Evolutionary conservation across 1,284 basidiomycete species (phyloP), one percentile per base, ranked within the genome.

Genomic region (Ganoderma leucocontextum): DNA sequence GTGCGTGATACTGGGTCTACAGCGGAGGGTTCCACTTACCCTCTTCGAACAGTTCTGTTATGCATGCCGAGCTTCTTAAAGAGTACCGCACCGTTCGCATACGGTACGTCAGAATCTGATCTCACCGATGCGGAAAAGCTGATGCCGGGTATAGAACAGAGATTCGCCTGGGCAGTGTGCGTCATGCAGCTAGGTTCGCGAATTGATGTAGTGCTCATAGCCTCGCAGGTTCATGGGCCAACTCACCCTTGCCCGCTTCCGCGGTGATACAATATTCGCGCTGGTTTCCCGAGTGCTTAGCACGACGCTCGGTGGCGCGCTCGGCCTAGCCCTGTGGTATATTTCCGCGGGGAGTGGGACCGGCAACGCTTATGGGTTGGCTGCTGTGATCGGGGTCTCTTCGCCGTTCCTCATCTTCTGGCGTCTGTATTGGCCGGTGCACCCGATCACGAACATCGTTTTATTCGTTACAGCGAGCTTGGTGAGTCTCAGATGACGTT

Each of bases 311-410:
- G 94, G 94, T 9, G 89, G 90, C 2, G 67, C 91, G 1, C 77
- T 89, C 7, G 95, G 94, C 1, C 85, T 91, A 72, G 80, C 86
- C 1, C 84, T 94, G 73, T 94, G 92, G 93, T 92, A 95, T 75
- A 89, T 93, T 38, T 92, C 92, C 5, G 81, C 87, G 3, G 92
- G 92, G 0, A 80, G 78, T 4, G 90, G 91, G 0, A 72, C 74
- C 15, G 94, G 93, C 1, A 95, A 89, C 75, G 78, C 92, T 3
- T 96, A 89, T 72, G 95, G 93, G 0, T 78, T 97, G 6, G 92
- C 87, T 0, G 93, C 88, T 0, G 86, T 91, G 0, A 87, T 86
- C 25, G 90, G 88, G 0, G 87, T 95, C 8, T 87, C 85, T 41
- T 93, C 93, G 74, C 93, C 93, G 0, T 83, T 91, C 75, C 85